These are phyloP conservation scores for Schwanniomyces yamadae DNA, from an alignment of 805 yeast genomes.

Conservation along the genomic window DNA sequence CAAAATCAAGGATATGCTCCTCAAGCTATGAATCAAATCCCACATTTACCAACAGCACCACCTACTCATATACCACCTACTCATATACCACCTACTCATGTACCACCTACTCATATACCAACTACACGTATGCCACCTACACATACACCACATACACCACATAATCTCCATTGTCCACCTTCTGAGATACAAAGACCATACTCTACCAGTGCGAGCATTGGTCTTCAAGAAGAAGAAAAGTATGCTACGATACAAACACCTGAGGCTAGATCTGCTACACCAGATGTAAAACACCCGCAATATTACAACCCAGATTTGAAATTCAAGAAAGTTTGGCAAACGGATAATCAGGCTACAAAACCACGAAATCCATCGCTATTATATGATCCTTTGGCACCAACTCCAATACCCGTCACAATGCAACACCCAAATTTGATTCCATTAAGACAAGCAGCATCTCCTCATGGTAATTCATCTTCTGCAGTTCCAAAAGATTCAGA, in stretches of 20 bases:
- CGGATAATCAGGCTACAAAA: slow-evolving; percentile 15
- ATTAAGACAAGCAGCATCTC: slow-evolving; percentile 4
- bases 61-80: no score
- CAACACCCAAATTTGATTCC: slow-evolving; percentile 7
- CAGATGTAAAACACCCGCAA: slow-evolving; percentile 7
- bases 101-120: slow-evolving; percentile 10
- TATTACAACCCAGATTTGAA: slow-evolving; percentile 28
- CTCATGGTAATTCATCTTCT: neutral
- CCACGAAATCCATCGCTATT: slow-evolving; percentile 49
- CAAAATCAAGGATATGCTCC: no score
- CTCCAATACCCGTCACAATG: slow-evolving; percentile 18
- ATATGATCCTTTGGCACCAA: slow-evolving; percentile 50
- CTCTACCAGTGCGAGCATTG: neutral
- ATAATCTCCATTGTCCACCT: neutral
- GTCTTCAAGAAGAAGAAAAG: neutral
- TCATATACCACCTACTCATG: no score
- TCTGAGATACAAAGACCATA: slow-evolving; percentile 2
- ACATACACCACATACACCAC: slow-evolving; percentile 6
- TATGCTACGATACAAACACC: slow-evolving; percentile 1
- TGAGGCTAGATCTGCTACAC: neutral
- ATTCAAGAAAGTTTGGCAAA: slow-evolving; percentile 38
- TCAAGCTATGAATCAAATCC: no score
- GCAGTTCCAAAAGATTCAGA: neutral
- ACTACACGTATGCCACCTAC: slow-evolving; percentile 9
- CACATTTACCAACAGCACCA: no score